Evolutionary conservation across 2,329 filamentous ascomycete genomes (phyloP), one percentile per base, ranked within the genome.

Genomic region (Ascochyta clinopodiicola): DNA sequence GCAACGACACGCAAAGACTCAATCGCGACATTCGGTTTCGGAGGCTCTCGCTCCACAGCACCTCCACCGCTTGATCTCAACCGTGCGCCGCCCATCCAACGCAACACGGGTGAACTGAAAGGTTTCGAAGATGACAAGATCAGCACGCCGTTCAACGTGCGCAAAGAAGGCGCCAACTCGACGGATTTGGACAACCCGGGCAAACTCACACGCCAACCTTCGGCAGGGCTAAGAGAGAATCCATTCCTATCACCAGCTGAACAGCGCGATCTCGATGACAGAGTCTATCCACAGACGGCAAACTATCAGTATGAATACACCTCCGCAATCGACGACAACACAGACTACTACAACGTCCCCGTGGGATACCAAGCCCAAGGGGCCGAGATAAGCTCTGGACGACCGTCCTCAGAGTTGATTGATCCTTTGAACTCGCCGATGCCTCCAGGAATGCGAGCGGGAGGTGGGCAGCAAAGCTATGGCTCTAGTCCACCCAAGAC

Each of bases 1-100:
- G 27, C n/a, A 2, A 32, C 19, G 3, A 10, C 27, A 10, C 43
- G 59, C 3, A 64, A 35, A 43, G 53, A 62, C 34, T 64, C 62
- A 0, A 67, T 66, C 17, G 54, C 56, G 2, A 66, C 60, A 9
- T 68, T 66, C 24, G 66, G 63, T 6, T 67, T 67, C 27, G 63
- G 63, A 10, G 64, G 60, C 29, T 61, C 63, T 1, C 46, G 42
- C 10, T 61, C 59, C 9, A 51, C 50, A 2, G 39, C 51, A 10
- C 58, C 60, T 12, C 29, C 44, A 3, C 44, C 46, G 5, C 51
- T 56, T 6, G 27, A 61, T 4, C 53, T 59, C 8, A 32, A 37
- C 6, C 62, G 49, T 15, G 38, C 55, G 2, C 32, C 44, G 5
- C 38, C 59, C 7, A 24, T 35, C 12, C 53, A 56, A 24, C 51